Conservation (phyloP, 768 basidiomycete species). For the Amanita subjunquillea region DNA sequence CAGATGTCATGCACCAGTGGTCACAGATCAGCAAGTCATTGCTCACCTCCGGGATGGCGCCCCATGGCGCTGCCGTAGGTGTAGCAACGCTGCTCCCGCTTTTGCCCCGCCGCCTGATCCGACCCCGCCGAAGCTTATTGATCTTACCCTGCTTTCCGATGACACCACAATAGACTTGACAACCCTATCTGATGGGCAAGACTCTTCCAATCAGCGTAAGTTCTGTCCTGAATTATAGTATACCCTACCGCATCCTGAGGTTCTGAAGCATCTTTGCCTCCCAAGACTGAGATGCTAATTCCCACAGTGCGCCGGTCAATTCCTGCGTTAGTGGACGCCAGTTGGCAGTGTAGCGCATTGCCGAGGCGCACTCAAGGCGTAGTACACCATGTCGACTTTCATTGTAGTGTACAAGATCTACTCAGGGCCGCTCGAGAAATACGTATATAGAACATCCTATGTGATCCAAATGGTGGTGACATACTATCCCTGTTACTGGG, state of each 20-base stretch:
- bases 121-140: background rate
- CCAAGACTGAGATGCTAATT: background rate
- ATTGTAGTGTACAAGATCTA: background rate
- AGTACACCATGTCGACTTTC: background rate
- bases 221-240: background rate
- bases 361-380: background rate
- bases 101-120: background rate
- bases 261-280: background rate
- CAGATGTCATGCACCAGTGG: constrained; percentile 24
- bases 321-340: background rate
- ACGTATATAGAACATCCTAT: background rate
- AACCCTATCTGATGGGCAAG: background rate
- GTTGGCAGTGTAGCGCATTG: background rate
- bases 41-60: constrained; percentile 15
- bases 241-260: background rate
- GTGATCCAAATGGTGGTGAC: background rate
- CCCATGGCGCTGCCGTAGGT: constrained; percentile 1
- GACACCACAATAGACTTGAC: background rate
- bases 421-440: background rate
- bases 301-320: background rate
- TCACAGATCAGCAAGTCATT: constrained; percentile 21
- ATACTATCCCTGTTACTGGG: no score
- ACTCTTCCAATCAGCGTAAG: background rate
- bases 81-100: background rate
- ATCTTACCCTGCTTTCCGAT: background rate